These are phyloP conservation scores for Aspergillus sp. DNA, from an alignment of 2,329 filamentous ascomycete species.

Conservation along the genomic window DNA sequence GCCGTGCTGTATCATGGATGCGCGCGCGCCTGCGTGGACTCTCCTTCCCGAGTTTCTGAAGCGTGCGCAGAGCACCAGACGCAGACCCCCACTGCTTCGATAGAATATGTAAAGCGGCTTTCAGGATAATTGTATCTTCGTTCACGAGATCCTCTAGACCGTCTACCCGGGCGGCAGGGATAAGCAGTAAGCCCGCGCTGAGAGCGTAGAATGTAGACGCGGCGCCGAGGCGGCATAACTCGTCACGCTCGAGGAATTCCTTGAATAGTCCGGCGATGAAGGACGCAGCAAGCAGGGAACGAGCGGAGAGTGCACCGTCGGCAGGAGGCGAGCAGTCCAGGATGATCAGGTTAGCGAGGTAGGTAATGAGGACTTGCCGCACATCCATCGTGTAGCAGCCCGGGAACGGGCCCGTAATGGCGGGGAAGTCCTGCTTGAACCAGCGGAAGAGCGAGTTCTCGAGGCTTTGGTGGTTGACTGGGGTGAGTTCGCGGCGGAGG, in stretches of 20 bases:
- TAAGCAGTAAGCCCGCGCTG: constrained; percentile 40
- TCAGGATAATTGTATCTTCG: constrained; percentile 15
- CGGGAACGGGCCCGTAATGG: constrained; percentile 11
- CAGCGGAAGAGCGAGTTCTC: constrained; percentile 43
- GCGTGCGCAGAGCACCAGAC: constrained; percentile 9
- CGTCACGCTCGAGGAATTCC: constrained; percentile 39
- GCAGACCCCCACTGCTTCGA: constrained; percentile 28
- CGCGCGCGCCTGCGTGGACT: background rate
- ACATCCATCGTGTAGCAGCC: constrained; percentile 26
- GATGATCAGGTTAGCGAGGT: constrained; percentile 42
- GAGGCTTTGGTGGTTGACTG: constrained; percentile 25
- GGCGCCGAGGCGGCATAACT: constrained; percentile 41
- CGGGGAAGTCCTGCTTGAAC: constrained; percentile 35
- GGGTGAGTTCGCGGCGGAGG: constrained; percentile 35
- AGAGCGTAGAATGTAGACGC: constrained; percentile 45
- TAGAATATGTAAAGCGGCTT: constrained; percentile 28
- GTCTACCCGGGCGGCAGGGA: constrained; percentile 36
- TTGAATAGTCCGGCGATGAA: constrained; percentile 39
- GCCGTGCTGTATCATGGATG: background rate
- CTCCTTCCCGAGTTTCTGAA: background rate
- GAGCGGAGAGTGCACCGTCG: constrained; percentile 29
- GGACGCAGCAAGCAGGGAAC: constrained; percentile 42
- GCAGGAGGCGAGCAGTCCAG: constrained; percentile 31
- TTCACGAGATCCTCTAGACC: constrained; percentile 17
- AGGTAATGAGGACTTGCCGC: constrained; percentile 37